These are phyloP conservation scores for Rhizoclosmatium globosum DNA, from an alignment of 192 early-diverging fungal genomes.

Conservation along the genomic window DNA sequence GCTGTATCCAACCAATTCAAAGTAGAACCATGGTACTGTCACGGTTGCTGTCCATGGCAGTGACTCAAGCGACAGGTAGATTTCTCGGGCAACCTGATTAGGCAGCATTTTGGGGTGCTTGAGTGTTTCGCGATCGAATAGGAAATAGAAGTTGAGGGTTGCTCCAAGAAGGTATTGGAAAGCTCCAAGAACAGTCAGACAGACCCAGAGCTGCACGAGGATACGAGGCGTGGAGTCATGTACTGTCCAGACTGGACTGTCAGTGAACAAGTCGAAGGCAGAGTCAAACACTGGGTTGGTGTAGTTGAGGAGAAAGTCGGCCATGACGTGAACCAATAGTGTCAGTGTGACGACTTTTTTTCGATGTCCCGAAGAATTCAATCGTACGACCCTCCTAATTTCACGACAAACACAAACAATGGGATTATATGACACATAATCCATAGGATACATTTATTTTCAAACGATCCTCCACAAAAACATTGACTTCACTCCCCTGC, in stretches of 20 bases:
- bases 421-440: too few species aligned
- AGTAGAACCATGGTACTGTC: conserved; percentile 92
- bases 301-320: conserved; percentile 41
- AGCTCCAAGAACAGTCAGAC: conserved; percentile 75
- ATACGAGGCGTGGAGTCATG: conserved; percentile 76
- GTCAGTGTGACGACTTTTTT: too few species aligned
- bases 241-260: conserved; percentile 41
- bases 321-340: conserved; percentile 6
- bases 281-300: conserved; percentile 44
- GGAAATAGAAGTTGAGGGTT: conserved; percentile 77
- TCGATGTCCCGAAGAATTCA: too few species aligned
- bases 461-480: too few species aligned
- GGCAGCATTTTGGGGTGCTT: conserved; percentile 93
- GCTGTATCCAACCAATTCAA: conserved; percentile 90
- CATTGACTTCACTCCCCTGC: not conserved
- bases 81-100: conserved; percentile 91
- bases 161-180: conserved; percentile 86
- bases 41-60: conserved; percentile 83
- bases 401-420: too few species aligned
- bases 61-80: conserved; percentile 77
- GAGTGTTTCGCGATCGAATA: conserved; percentile 90
- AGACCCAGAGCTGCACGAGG: conserved; percentile 72
- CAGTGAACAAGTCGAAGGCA: conserved; percentile 42
- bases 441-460: too few species aligned
- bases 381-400: too few species aligned